A percentile compares a stretch with the other conserved stretches of the same genome.
Conservation (phyloP, 805 yeast genomes). For the Yarrowia sp. region DNA sequence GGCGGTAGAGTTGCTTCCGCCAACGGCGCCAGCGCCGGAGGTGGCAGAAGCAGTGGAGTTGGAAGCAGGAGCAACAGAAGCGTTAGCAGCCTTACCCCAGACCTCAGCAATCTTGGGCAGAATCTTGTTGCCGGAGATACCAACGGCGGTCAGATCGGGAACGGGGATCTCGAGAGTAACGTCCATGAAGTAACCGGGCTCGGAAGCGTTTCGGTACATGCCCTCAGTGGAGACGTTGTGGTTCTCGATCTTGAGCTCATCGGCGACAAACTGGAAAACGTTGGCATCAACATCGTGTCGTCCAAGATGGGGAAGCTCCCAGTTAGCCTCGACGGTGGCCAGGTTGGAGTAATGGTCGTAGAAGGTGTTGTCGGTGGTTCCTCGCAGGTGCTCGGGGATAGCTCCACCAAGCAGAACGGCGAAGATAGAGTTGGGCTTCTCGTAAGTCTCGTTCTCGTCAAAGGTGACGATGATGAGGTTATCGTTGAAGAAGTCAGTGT, state of each 20-base stretch:
- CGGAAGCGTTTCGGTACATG: constrained; percentile 15
- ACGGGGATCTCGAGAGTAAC: neutral
- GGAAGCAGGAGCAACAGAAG: neutral
- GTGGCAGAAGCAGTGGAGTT: neutral
- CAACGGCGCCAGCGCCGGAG: neutral
- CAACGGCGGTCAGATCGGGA: constrained; percentile 1
- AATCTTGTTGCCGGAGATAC: constrained; percentile 19
- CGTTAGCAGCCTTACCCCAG: constrained; percentile 8
- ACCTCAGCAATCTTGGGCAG: constrained; percentile 8
- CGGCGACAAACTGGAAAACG: constrained; percentile 46
- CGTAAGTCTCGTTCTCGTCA: constrained; percentile 48
- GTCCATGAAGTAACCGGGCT: constrained; percentile 21
- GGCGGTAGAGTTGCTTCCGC: neutral
- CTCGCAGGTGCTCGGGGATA: constrained; percentile 43
- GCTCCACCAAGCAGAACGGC: constrained; percentile 49
- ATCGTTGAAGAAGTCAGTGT: constrained; percentile 47
- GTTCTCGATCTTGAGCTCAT: constrained; percentile 33
- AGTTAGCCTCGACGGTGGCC: constrained; percentile 50
- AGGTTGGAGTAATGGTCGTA: constrained; percentile 53
- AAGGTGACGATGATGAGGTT: constrained; percentile 49
- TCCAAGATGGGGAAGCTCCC: constrained; percentile 49
- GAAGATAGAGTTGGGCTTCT: constrained; percentile 46
- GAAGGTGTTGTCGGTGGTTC: constrained; percentile 48
- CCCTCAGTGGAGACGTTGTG: constrained; percentile 23
- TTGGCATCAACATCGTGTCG: constrained; percentile 52